Base-by-base conservation (phyloP, 2,329 filamentous ascomycete species). In the Bipolaris victoriae region DNA sequence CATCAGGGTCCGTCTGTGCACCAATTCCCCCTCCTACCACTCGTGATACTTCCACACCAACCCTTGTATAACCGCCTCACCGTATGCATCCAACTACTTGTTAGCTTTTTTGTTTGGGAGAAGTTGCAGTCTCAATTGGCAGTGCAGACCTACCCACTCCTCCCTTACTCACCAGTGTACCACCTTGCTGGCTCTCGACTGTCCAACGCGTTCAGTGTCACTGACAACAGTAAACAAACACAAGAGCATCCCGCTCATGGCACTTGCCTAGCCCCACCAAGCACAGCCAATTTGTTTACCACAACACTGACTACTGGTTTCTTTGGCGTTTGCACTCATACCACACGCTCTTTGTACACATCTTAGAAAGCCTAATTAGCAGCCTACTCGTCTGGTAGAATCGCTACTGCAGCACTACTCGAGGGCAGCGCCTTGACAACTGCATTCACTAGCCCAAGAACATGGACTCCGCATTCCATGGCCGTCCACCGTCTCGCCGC, bases 81-180 rank as follows among this genome's bases (percentile, higher is more conserved):
- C 67, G 65, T 66, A 72, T 67, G 68, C 68, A 69, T 68, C 68
- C 66, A 67, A 67, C 65, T 54, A 68, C 65, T 68, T 71, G 68
- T 70, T 73, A 70, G 66, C 62, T 65, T 72, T 72, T 73, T 72
- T 72, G 68, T 68, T 3, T 61, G 62, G 52, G 62, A 62, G 53
- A 63, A 29, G 7, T 29, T 29, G 51, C 57, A 68, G 60, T 48
- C 43, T 67, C 62, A 61, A 62, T 69, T 69, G 65, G 60, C 60
- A 58, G 58, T 61, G 61, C 61, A 63, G 63, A 60, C 60, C 63
- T 57, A 57, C 65, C 68, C 61, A 66, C 57, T 70, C 61, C 55
- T 74, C 70, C 56, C 64, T 73, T 73, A 69, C 64, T 62, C 58
- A 68, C 61, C 41, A 45, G 54, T 65, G 58, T 55, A 62, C 59